Evolutionary conservation across 2,329 filamentous ascomycete genomes (phyloP).

Genomic region (Colletotrichum sublineola): DNA sequence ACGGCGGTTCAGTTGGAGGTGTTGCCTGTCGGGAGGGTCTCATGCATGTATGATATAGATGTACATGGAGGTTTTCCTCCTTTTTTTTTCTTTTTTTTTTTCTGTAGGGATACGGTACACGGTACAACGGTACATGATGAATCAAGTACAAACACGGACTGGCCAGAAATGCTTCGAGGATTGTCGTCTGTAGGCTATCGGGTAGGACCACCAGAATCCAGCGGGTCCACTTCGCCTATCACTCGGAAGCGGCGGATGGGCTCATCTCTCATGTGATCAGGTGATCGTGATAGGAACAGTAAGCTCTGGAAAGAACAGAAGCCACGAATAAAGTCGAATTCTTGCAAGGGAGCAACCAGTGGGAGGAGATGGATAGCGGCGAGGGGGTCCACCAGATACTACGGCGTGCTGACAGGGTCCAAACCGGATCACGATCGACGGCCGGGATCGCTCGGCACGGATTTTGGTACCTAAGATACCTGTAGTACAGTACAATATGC

Average conservation of each 20-base stretch:
- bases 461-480: neutral
- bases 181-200: neutral
- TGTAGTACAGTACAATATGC: too few relatives aligned
- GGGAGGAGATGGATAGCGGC: neutral
- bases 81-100: neutral
- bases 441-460: slow-evolving; percentile 26
- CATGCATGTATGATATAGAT: slow-evolving; percentile 37
- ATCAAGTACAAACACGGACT: slow-evolving; percentile 26
- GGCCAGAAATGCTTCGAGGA: neutral
- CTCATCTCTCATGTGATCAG: slow-evolving; percentile 30
- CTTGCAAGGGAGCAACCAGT: neutral
- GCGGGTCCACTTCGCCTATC: neutral
- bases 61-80: slow-evolving; percentile 22
- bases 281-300: slow-evolving; percentile 19
- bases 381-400: slow-evolving; percentile 18
- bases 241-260: slow-evolving; percentile 29
- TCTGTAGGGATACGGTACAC: slow-evolving; percentile 20
- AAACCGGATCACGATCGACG: slow-evolving; percentile 32
- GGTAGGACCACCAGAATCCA: neutral
- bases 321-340: neutral
- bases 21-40: neutral
- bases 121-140: slow-evolving; percentile 38
- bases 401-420: slow-evolving; percentile 10
- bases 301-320: slow-evolving; percentile 21
- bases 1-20: neutral